Conservation (phyloP, 805 yeast genomes). For the Yarrowia osloensis region DNA sequence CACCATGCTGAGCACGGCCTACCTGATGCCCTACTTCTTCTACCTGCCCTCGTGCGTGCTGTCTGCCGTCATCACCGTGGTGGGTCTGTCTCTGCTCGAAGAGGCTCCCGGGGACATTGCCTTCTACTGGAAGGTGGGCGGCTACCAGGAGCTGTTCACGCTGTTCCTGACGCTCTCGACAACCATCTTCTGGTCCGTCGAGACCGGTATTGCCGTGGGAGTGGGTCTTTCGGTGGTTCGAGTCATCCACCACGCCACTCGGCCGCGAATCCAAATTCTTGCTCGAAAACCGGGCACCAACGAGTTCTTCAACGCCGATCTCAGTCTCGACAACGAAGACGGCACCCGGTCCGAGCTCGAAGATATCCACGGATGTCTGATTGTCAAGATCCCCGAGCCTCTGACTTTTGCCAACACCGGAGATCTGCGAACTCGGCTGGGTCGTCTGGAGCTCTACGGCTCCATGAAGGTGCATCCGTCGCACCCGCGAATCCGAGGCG, state of each 20-base stretch:
- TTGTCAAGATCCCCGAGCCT: conserved; percentile 85
- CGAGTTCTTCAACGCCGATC: conserved; percentile 70
- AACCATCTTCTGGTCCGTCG: conserved; percentile 75
- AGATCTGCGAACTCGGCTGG: conserved; percentile 66
- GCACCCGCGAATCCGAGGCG: conserved; percentile 53
- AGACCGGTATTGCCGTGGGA: conserved; percentile 88
- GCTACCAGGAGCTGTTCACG: conserved; percentile 74
- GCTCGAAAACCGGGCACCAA: conserved; percentile 65
- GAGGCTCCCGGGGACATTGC: conserved; percentile 79
- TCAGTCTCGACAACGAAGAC: conserved; percentile 46
- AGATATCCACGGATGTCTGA: conserved; percentile 67
- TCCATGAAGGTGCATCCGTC: conserved; percentile 77
- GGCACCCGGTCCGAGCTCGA: conserved; percentile 40
- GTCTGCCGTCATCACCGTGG: conserved; percentile 75
- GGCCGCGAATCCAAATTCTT: conserved; percentile 80
- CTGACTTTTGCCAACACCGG: conserved; percentile 83
- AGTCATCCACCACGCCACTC: conserved; percentile 76
- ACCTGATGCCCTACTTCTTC: conserved; percentile 62
- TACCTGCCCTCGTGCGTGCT: conserved; percentile 78
- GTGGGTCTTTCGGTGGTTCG: conserved; percentile 75
- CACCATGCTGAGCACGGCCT: conserved; percentile 65
- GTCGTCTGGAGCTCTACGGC: conserved; percentile 75
- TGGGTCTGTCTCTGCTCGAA: conserved; percentile 74
- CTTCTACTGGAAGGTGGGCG: conserved; percentile 72
- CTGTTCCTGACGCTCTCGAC: conserved; percentile 63